Evolutionary conservation across 106 monocot species (phyloP), one percentile per base, ranked within the genome.

Genomic region (Alisma plantagoaquatica): DNA sequence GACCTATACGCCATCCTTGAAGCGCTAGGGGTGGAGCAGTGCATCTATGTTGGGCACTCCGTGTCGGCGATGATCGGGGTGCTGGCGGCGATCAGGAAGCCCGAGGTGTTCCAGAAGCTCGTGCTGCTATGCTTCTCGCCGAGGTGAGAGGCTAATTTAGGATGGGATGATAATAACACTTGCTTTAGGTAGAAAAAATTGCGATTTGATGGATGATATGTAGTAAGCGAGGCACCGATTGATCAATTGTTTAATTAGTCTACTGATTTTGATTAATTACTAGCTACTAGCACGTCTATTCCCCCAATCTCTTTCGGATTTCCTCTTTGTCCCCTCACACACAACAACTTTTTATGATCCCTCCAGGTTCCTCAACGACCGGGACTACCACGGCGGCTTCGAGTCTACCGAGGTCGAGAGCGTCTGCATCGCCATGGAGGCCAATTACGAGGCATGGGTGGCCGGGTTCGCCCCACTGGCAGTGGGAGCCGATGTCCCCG

Each of bases 61-160:
- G 75, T 98, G 49, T 98, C 96, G 43, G 96, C 88, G 63, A 89
- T 98, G 96, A 81, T 89, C 62, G 96, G 81, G 10, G 71, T 98
- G 78, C 75, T 85, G 47, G 84, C 89, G 23, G 31, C 89, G 51
- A 81, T 82, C 69, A 71, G 78, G 47, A 78, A 81, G 41, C 89
- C 96, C 3, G 46, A 76, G 2, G 71, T 82, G 41, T 98, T 98
- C 81, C 29, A 60, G 22, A 98, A 85, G 56, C 89, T 98, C 51
- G 53, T 98, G 53, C 76, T 98, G 66, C 73, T 98, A 67, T 83
- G 87, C 57, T 77, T 73, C 32, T 88, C 94, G 11, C 94, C 94
- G 10, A 69, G 86, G 92, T 70, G 57, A 16, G 3, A 5, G 3
- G 10, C 25, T 21, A 6, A 16, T 23, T n/a, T n/a, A n/a, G n/a